These are phyloP conservation scores for Exophiala dermatitidis DNA, from an alignment of 2,329 filamentous ascomycete genomes.

Conservation along the genomic window DNA sequence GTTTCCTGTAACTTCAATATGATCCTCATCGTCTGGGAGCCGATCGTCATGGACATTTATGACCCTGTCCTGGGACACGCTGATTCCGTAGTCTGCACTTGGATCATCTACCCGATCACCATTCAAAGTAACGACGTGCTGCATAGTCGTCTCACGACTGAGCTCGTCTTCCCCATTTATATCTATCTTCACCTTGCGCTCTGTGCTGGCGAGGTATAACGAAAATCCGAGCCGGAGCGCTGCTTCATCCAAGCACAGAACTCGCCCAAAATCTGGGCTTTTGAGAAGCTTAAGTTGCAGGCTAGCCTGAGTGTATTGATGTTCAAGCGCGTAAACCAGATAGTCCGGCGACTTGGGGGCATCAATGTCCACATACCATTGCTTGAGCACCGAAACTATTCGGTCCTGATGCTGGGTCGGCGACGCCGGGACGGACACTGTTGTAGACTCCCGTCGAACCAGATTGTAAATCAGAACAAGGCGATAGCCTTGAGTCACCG, in stretches of 20 bases:
- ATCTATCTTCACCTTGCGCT: conserved; percentile 21
- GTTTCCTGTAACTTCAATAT: conserved; percentile 28
- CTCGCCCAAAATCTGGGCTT: conserved; percentile 22
- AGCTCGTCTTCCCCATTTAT: conserved; percentile 18
- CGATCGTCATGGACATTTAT: conserved; percentile 3
- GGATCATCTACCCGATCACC: conserved; percentile 6
- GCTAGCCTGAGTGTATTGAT: conserved; percentile 28
- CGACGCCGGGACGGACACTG: not conserved
- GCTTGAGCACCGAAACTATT: not conserved
- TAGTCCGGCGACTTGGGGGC: conserved; percentile 9
- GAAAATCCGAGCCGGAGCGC: conserved; percentile 20
- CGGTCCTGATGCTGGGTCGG: not conserved
- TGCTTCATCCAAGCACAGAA: conserved; percentile 19
- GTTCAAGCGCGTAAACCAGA: conserved; percentile 25
- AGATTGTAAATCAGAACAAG: conserved; percentile 51
- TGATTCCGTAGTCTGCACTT: not conserved
- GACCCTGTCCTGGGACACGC: conserved; percentile 1
- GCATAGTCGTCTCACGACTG: not conserved
- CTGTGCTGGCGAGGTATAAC: conserved; percentile 28
- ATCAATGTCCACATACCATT: not conserved
- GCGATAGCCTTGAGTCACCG: conserved; percentile 43
- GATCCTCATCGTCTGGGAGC: conserved; percentile 6
- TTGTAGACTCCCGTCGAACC: conserved; percentile 27
- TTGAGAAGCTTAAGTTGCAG: conserved; percentile 25
- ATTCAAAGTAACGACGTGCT: conserved; percentile 4